Conservation (phyloP, 176 grass and related monocot genomes). For the Oryza rufipogon region DNA sequence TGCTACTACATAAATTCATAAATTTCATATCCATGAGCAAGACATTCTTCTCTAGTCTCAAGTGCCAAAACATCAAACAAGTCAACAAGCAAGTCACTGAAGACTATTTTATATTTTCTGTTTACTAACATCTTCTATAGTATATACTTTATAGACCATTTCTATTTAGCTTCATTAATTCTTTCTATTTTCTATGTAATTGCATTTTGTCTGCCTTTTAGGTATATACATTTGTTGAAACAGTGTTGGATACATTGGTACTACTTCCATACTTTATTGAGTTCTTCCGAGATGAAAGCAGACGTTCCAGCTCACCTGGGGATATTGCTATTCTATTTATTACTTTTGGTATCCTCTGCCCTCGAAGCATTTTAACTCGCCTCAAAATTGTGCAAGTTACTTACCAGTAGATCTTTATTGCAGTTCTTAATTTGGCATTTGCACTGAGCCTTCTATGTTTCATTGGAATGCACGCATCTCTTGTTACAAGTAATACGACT, state of each 20-base stretch:
- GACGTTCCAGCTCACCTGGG: constrained; percentile 51
- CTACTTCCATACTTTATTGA: constrained; percentile 76
- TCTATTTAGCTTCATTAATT: constrained; percentile 28
- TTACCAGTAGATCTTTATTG: constrained; percentile 47
- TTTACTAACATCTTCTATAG: constrained; percentile 2
- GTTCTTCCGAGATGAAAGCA: constrained; percentile 69
- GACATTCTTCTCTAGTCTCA: background rate
- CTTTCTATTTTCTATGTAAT: constrained; percentile 20
- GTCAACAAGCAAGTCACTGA: background rate
- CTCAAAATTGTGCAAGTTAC: constrained; percentile 31
- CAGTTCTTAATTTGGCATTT: constrained; percentile 94
- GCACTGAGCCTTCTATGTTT: constrained; percentile 86
- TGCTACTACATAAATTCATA: background rate
- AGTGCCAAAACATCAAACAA: background rate
- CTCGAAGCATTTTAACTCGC: constrained; percentile 23
- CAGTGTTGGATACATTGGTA: constrained; percentile 61
- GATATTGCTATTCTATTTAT: constrained; percentile 78
- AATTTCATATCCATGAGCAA: constrained; percentile 3
- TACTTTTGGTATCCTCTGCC: constrained; percentile 67
- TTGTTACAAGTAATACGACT: constrained; percentile 71
- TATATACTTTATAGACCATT: background rate
- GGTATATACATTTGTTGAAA: constrained; percentile 82
- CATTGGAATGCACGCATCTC: constrained; percentile 66
- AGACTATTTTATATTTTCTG: background rate
- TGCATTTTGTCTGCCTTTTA: constrained; percentile 39